Percentiles rank a stretch among this genome's conserved stretches.
phyloP scores from a whole-genome alignment of 2,329 filamentous ascomycete genomes.

The Akanthomyces muscarius region DNA sequence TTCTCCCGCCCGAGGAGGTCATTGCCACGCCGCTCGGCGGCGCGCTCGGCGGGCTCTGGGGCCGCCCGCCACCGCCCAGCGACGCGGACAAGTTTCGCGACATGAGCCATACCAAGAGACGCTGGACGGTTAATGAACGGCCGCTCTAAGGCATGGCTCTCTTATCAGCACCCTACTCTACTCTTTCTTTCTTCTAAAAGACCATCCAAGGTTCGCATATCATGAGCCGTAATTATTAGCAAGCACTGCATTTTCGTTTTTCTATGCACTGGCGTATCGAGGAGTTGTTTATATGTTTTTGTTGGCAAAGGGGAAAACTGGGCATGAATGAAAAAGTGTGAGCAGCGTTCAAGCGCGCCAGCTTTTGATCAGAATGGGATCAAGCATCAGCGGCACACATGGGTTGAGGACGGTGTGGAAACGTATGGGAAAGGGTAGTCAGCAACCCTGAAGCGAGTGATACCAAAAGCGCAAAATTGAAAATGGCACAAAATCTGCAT shows the following conservation, averaged over 20 bases:
- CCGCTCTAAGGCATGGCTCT: background rate
- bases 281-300: background rate
- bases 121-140: constrained; percentile 54
- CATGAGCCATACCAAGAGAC: constrained; percentile 43
- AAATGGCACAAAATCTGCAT: too few relatives aligned
- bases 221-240: background rate
- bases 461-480: too few relatives aligned
- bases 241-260: background rate
- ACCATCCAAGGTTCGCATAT: background rate
- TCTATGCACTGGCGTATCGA: background rate
- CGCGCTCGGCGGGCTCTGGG: constrained; percentile 42
- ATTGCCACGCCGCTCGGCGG: constrained; percentile 34
- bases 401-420: too few relatives aligned
- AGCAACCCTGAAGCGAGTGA: too few relatives aligned
- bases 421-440: too few relatives aligned
- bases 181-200: background rate
- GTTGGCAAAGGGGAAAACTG: too few relatives aligned
- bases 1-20: constrained; percentile 28
- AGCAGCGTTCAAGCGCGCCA: too few relatives aligned
- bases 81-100: constrained; percentile 46
- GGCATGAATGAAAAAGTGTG: too few relatives aligned
- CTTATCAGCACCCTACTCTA: background rate
- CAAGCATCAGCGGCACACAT: too few relatives aligned
- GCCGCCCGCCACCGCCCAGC: constrained; percentile 39
- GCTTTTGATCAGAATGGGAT: too few relatives aligned